phyloP scores from a whole-genome alignment of 768 basidiomycete species.

The Thelephora ganbajun region DNA sequence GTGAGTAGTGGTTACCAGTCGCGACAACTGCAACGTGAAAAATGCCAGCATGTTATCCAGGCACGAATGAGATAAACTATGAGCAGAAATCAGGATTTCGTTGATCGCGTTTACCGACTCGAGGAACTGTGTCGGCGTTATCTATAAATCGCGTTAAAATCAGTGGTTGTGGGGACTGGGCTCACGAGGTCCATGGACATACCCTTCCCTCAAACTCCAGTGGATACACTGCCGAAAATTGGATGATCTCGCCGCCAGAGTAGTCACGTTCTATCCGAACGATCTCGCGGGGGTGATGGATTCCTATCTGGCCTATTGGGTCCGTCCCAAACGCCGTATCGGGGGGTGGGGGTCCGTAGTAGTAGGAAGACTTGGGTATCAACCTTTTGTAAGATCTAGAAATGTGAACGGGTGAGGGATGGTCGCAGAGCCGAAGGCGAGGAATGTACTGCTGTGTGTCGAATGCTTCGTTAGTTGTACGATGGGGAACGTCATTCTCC shows the following conservation, averaged over 20 bases:
- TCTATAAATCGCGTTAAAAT: slow-evolving; percentile 26
- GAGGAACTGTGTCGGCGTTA: slow-evolving; percentile 82
- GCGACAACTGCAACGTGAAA: slow-evolving; percentile 68
- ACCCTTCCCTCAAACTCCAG: slow-evolving; percentile 90
- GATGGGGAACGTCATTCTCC: too few relatives aligned
- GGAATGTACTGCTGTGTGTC: too few relatives aligned
- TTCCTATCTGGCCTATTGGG: slow-evolving; percentile 75
- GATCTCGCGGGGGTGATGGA: slow-evolving; percentile 86
- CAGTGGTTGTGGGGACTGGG: neutral
- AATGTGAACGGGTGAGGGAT: neutral
- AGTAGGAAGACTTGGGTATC: slow-evolving; percentile 73
- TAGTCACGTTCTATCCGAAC: slow-evolving; percentile 90
- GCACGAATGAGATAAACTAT: slow-evolving; percentile 59
- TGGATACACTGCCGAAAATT: slow-evolving; percentile 83
- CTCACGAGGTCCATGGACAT: slow-evolving; percentile 17
- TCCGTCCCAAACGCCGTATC: slow-evolving; percentile 69
- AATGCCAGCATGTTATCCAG: slow-evolving; percentile 72
- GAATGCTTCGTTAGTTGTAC: too few relatives aligned
- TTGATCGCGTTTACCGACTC: slow-evolving; percentile 89
- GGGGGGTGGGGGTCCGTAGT: slow-evolving; percentile 67
- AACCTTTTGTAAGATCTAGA: slow-evolving; percentile 20
- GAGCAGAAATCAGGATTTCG: slow-evolving; percentile 72
- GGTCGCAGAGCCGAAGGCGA: neutral
- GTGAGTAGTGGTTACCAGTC: slow-evolving; percentile 54
- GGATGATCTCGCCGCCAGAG: slow-evolving; percentile 74